phyloP scores from a whole-genome alignment of 148 eudicot genomes.

The Suaeda aralocaspica region DNA sequence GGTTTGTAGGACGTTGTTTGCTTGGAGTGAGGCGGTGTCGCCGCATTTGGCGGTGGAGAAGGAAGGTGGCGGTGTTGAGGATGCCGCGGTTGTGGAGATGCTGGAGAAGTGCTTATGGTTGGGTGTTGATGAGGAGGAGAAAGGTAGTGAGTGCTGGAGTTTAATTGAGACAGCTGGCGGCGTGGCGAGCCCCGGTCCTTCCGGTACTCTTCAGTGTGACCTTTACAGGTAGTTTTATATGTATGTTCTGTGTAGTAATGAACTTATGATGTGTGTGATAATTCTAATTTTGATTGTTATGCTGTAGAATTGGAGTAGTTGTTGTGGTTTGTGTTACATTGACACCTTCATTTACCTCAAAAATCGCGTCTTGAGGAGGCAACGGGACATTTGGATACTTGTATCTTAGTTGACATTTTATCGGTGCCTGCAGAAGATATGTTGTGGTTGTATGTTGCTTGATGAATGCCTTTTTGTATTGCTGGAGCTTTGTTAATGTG shows the following conservation, averaged over 20 bases:
- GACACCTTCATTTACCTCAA: not conserved
- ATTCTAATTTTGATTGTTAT: not conserved
- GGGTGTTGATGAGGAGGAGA: slow-evolving; percentile 19
- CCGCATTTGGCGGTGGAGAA: slow-evolving; percentile 85
- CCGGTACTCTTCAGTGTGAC: slow-evolving; percentile 88
- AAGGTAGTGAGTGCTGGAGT: slow-evolving; percentile 37
- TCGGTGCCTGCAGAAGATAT: no score
- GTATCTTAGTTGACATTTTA: no score
- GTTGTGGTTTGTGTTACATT: not conserved
- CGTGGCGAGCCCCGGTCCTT: slow-evolving; percentile 90
- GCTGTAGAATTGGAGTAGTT: not conserved
- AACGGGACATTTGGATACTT: no score
- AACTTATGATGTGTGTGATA: not conserved
- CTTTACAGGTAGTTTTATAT: slow-evolving; percentile 50
- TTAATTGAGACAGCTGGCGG: slow-evolving; percentile 97
- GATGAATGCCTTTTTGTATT: no score
- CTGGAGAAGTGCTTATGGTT: slow-evolving; percentile 47
- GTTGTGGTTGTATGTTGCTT: no score
- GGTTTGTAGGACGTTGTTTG: slow-evolving; percentile 68
- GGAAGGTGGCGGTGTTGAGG: slow-evolving; percentile 54
- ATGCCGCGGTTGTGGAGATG: slow-evolving; percentile 45
- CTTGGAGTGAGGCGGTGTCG: slow-evolving; percentile 82
- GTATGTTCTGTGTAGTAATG: not conserved
- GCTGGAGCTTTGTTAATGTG: no score
- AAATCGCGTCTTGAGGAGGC: no score